Base-by-base conservation (phyloP, 345 rosid species). In the Pistacia vera region DNA sequence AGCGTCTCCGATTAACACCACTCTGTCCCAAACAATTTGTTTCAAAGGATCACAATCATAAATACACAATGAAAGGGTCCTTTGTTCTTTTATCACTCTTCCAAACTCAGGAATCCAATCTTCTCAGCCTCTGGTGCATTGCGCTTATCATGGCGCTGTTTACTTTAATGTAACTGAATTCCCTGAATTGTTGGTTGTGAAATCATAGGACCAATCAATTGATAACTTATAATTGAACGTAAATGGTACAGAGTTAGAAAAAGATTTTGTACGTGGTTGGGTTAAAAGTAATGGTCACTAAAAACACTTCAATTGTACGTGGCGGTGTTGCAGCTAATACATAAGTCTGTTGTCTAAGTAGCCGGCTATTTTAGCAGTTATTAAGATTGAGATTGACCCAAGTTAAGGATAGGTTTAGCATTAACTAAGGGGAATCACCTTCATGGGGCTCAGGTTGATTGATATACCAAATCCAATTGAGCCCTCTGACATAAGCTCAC, bases 381-480 rank as follows among this genome's bases (percentile, higher is more conserved):
- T 28, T 28, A 28, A 28, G 30, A 28, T 28, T 28, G 30, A 28
- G 30, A 28, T 28, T 28, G 30, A 28, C 30, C 30, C 30, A 28
- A 28, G 30, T 28, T 28, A 28, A 1, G 30, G 30, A 28, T 28
- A 28, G 2, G 30, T 28, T 28, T 28, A 28, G 30, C 30, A 2
- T 28, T 1, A 28, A 28, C 1, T 28, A 28, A 28, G 30, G 70
- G 64, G 41, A 62, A 25, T 79, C 73, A 93, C 97, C 89, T 86
- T 86, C 33, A 83, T 86, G 79, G 48, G 91, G 97, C 83, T 94
- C 88, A 3, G 87, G 91, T 76, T 86, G 95, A 81, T 88, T 87
- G 63, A 86, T 82, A 76, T 88, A 88, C 94, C 91, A 87, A 77
- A 90, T 80, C 97, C 97, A 90, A 60, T 88, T 88, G 28, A 92